Percentiles rank a stretch among this genome's conserved stretches.
These are phyloP conservation scores for Flaveria floridana DNA, from an alignment of 140 eudicot species.

Conservation along the genomic window DNA sequence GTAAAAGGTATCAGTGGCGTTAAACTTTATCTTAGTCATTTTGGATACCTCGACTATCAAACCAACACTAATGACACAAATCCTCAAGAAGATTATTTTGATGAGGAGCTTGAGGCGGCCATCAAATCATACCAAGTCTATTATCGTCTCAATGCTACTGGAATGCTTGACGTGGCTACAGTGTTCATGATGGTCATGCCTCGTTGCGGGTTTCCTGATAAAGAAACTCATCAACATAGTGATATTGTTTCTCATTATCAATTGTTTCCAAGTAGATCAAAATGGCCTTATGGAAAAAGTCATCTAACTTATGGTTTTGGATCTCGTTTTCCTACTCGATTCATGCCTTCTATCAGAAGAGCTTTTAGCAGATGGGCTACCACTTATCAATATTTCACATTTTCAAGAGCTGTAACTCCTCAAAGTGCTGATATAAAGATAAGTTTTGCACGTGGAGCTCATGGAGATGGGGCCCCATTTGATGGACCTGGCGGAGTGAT, in stretches of 20 bases:
- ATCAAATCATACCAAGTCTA: conserved; percentile 43
- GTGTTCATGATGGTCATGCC: conserved; percentile 38
- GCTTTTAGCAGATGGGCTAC: conserved; percentile 46
- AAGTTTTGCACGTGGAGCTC: conserved; percentile 35
- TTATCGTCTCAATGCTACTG: conserved; percentile 45
- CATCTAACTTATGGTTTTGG: conserved; percentile 40
- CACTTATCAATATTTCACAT: conserved; percentile 34
- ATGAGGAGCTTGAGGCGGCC: conserved; percentile 42
- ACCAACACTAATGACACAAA: conserved; percentile 12
- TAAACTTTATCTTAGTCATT: conserved; percentile 39
- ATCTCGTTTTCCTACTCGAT: conserved; percentile 26
- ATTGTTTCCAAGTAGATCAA: conserved; percentile 32
- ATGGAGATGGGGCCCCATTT: conserved; percentile 47
- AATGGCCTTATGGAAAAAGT: conserved; percentile 38
- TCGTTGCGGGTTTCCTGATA: conserved; percentile 49
- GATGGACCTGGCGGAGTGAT: conserved; percentile 43
- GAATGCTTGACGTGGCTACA: conserved; percentile 37
- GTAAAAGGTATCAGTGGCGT: conserved; percentile 31
- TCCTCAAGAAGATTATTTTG: conserved; percentile 38
- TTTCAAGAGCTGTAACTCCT: conserved; percentile 27
- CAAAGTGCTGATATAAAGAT: conserved; percentile 40
- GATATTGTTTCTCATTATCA: conserved; percentile 35
- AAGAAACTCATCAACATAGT: conserved; percentile 26
- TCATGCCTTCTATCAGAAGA: conserved; percentile 29
- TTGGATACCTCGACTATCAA: conserved; percentile 43